Base-by-base conservation (phyloP, 192 early-diverging fungal species). In the Dissophora ornata region DNA sequence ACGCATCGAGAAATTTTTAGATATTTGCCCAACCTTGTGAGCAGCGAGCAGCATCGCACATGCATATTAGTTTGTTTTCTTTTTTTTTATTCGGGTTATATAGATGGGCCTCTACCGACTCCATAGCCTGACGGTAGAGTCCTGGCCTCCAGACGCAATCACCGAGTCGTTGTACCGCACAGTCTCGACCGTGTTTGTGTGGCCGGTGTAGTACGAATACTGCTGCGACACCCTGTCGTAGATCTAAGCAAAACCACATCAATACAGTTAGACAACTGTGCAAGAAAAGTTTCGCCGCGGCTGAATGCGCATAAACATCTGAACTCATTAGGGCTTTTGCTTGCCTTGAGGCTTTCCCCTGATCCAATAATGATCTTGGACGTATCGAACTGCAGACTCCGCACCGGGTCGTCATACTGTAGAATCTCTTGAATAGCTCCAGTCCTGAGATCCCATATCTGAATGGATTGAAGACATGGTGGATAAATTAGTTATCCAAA, bases 391-490 rank as follows among this genome's bases (percentile, higher is more conserved):
- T 81, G 82, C 22, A 81, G 68, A 28, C 70, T 83, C 46, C 55
- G 61, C 11, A 93, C 82, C 22, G 83, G 67, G 24, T 82, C 58
- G 16, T 84, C 84, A 64, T 87, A 89, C 10, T 68, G 62, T 12
- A 89, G 55, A 30, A 79, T 84, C 54, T 92, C 90, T 34, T 89
- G 81, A 9, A 87, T 79, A 0, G 80, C 80, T 18, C 90, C 91
- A 10, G 87, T 91, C 16, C 91, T 83, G 38, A 94, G 55, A 67
- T 94, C 92, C 92, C 92, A 94, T 59, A 93, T 82, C 78, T 89
- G 63, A 19, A 18, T 33, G 6, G 5, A 57, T 16, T 22, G 12
- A 28, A 22, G 32, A 11, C 25, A 28, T 44, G 4, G 41, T 40
- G 11, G n/a, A n/a, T n/a, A n/a, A n/a, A n/a, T n/a, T n/a, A n/a